Conservation (phyloP, 225 moss, liverwort and hornwort species). For the Thuidium tamariscinum region DNA sequence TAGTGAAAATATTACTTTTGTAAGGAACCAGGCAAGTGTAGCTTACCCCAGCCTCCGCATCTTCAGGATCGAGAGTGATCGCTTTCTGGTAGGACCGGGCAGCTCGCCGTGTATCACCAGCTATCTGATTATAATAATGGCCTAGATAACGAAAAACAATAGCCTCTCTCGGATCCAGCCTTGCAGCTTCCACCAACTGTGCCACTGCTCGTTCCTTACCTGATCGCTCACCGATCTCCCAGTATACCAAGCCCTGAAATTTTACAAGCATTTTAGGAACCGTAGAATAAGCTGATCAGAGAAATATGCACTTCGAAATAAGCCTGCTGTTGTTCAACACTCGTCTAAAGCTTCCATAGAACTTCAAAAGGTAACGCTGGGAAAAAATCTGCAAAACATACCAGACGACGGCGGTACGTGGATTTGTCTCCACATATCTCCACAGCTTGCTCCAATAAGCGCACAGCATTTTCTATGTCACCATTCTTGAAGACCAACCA, state of each 20-base stretch:
- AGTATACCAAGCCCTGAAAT: constrained; percentile 86
- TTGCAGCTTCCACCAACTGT: constrained; percentile 86
- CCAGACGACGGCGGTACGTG: constrained; percentile 83
- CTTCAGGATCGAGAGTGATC: constrained; percentile 72
- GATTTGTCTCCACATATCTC: constrained; percentile 57
- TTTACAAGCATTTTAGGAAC: constrained; percentile 30
- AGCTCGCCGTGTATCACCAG: constrained; percentile 68
- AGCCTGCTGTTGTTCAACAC: neutral
- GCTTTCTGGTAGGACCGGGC: constrained; percentile 89
- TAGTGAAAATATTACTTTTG: neutral
- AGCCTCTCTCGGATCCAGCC: constrained; percentile 75
- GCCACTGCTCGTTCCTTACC: constrained; percentile 66
- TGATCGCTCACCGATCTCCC: constrained; percentile 56
- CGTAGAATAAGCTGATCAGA: neutral
- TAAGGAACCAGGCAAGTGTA: neutral
- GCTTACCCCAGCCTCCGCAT: constrained; percentile 89
- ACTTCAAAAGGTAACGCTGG: neutral
- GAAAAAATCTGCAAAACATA: constrained; percentile 14
- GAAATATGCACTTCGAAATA: neutral
- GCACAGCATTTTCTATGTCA: constrained; percentile 37
- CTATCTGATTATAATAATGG: constrained; percentile 64
- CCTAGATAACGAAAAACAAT: constrained; percentile 88
- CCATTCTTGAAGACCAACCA: constrained; percentile 72
- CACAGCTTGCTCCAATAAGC: constrained; percentile 70
- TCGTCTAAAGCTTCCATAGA: neutral